These are phyloP conservation scores for Pythium pectinolyticum DNA, from an alignment of 352 stramenopile genomes.

Conservation along the genomic window DNA sequence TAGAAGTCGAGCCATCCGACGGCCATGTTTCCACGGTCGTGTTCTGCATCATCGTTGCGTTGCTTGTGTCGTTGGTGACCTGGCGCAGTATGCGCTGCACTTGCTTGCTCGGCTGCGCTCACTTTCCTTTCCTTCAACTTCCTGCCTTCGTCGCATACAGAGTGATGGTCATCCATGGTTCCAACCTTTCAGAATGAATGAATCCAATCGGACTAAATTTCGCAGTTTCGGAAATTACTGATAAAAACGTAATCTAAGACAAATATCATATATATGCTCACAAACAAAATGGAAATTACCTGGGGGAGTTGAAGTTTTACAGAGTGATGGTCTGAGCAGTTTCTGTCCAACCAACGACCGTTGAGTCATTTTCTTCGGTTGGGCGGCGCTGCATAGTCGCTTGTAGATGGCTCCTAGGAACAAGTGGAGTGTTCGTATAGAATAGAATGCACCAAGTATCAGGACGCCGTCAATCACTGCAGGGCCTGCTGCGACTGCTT, in stretches of 20 bases:
- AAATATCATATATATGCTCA: neutral
- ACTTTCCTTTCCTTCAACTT: neutral
- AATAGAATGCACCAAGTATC: too few species aligned
- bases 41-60: neutral
- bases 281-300: neutral
- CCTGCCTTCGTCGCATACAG: neutral
- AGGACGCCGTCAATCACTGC: too few species aligned
- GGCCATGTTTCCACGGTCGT: neutral
- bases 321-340: conserved; percentile 24
- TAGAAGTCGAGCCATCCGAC: neutral
- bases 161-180: neutral
- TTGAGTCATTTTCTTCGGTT: too few species aligned
- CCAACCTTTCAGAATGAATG: neutral
- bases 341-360: neutral
- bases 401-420: neutral
- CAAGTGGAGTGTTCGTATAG: too few species aligned
- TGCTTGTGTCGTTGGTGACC: neutral
- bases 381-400: too few species aligned
- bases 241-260: neutral
- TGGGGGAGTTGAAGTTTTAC: conserved; percentile 24
- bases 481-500: neutral
- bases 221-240: neutral
- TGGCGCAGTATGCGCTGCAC: neutral
- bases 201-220: neutral
- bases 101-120: neutral